Evolutionary conservation across 164 flowering plant genomes (phyloP), one percentile per base, ranked within the genome.

Genomic region (Piper longum): DNA sequence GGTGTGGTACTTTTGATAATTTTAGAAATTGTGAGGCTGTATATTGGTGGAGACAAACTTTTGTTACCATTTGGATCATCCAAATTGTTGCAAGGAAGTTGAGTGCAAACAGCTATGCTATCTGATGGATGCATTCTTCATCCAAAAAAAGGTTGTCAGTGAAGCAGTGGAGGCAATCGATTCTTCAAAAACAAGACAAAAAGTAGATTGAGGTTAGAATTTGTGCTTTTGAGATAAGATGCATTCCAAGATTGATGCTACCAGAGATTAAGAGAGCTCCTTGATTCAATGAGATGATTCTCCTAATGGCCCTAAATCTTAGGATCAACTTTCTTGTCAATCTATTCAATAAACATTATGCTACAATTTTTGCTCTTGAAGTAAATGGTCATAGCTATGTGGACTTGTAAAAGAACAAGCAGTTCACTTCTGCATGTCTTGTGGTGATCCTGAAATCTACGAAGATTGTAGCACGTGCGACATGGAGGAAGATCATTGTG

Each of bases 381-480:
- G 66, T 41, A 65, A 61, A 62, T 66, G 43, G 72, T 64, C 56
- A 42, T 69, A 48, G 66, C 69, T 60, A 26, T 64, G 67, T 68
- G 52, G 60, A 58, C 64, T 59, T 43, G 36, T 68, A 14, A 57
- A 8, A 61, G 48, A 60, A 63, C 43, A 51, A 62, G 36, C 70
- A 73, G 65, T 67, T 48, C 69, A 68, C 75, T 68, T 62, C 63
- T 66, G 62, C 69, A 65, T 67, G 74, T 62, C 39, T 60, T 64
- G 71, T 61, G 62, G 45, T 61, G 68, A 41, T 55, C 62, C 72
- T 65, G 73, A 60, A 57, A 7, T 59, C 69, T 56, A 26, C 68
- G 76, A 73, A 62, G 71, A 72, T 54, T 78, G 54, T 62, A 71
- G 43, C 56, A 63, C 73, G 48, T 69, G 68, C 77, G 70, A 63